A percentile compares a stretch with the other conserved stretches of the same genome.
These are phyloP conservation scores for Senna tora DNA, from an alignment of 306 rosid genomes.

Conservation along the genomic window DNA sequence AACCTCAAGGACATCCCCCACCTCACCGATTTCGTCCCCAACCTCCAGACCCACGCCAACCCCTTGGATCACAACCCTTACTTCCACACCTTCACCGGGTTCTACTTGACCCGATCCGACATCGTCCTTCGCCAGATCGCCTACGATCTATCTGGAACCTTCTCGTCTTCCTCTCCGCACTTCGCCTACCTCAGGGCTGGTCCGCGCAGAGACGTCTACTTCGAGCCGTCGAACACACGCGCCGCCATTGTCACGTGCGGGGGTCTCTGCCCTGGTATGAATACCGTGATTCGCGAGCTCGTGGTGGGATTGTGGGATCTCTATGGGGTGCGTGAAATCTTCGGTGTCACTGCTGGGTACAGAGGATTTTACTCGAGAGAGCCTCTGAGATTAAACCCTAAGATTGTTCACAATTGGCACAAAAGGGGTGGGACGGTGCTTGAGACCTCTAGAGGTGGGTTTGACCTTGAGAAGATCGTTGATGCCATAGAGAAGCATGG, in stretches of 20 bases:
- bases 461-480: conserved; percentile 64
- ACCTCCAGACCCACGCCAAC: conserved; percentile 27
- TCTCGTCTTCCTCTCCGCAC: neutral
- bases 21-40: neutral
- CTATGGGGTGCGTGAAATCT: conserved; percentile 71
- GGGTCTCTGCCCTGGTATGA: conserved; percentile 77
- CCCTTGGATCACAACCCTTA: conserved; percentile 17
- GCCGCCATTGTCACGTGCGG: conserved; percentile 80
- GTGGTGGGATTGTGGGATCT: conserved; percentile 71
- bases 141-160: conserved; percentile 44
- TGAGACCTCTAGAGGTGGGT: conserved; percentile 85
- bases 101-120: conserved; percentile 51
- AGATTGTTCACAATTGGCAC: conserved; percentile 61
- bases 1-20: conserved; percentile 30
- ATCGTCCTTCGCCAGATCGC: conserved; percentile 50
- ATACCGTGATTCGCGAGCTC: conserved; percentile 85
- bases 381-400: conserved; percentile 46
- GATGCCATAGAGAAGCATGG: conserved; percentile 61
- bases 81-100: conserved; percentile 21
- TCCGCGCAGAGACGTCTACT: conserved; percentile 45
- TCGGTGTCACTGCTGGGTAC: conserved; percentile 71
- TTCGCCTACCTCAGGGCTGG: conserved; percentile 44
- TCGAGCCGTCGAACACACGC: conserved; percentile 35
- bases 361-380: conserved; percentile 70
- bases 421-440: conserved; percentile 71